Evolutionary conservation across 1,284 basidiomycete species (phyloP).

Genomic region (Papiliotrema nemorosa): DNA sequence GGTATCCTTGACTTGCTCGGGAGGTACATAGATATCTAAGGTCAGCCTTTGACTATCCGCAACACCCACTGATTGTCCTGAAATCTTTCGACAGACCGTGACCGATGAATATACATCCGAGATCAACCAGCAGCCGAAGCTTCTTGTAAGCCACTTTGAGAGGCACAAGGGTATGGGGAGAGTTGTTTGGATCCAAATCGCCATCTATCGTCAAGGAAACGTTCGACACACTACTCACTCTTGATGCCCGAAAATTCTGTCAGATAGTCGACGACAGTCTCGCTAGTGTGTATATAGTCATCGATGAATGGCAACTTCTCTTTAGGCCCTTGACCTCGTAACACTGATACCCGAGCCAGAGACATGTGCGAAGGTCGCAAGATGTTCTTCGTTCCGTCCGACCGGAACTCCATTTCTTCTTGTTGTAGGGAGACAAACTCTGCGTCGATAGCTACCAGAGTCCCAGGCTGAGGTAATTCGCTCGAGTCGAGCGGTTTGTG

Average conservation of each 20-base stretch:
- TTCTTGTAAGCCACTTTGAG: slow-evolving; percentile 98
- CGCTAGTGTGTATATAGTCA: slow-evolving; percentile 94
- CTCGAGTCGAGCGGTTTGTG: slow-evolving; percentile 67
- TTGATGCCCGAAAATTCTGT: slow-evolving; percentile 96
- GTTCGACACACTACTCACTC: slow-evolving; percentile 55
- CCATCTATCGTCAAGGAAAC: slow-evolving; percentile 59
- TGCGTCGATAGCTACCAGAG: slow-evolving; percentile 89
- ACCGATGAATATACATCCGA: slow-evolving; percentile 94
- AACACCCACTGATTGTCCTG: slow-evolving; percentile 84
- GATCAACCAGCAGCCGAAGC: slow-evolving; percentile 86
- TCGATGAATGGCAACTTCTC: slow-evolving; percentile 92
- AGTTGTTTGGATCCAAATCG: slow-evolving; percentile 80
- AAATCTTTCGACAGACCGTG: slow-evolving; percentile 99
- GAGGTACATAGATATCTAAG: slow-evolving; percentile 90
- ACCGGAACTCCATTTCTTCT: slow-evolving; percentile 93
- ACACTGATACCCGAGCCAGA: slow-evolving; percentile 88
- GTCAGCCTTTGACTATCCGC: neutral
- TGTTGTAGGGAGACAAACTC: slow-evolving; percentile 97
- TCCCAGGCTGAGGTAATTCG: slow-evolving; percentile 83
- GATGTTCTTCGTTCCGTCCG: slow-evolving; percentile 90
- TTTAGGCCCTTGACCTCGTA: slow-evolving; percentile 75
- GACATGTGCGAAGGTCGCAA: slow-evolving; percentile 86
- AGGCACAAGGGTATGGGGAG: slow-evolving; percentile 85
- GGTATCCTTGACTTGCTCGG: slow-evolving; percentile 92
- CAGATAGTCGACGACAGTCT: slow-evolving; percentile 90